Base-by-base conservation (phyloP, 2,329 filamentous ascomycete genomes). In the Drechslerella dactyloides region DNA sequence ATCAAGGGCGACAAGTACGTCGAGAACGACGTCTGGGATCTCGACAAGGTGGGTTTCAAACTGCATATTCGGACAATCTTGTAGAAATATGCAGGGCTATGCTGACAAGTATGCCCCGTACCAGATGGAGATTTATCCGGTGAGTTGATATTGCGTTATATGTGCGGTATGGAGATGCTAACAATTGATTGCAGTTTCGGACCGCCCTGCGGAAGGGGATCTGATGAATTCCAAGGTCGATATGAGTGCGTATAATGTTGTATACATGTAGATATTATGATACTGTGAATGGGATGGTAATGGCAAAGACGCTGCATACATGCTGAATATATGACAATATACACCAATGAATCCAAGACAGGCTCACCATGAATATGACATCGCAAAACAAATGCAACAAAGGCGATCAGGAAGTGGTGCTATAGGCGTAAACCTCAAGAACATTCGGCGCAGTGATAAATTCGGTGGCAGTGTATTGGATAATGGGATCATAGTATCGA, bases 1-100 rank as follows among this genome's bases (percentile, higher is more conserved):
- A 61, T 73, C 33, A 73, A 73, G 23, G 24, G 57, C 10, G 68
- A 73, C 24, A 58, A 56, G 19, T 73, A 73, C 23, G 53, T 66
- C 30, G 60, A 60, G 33, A 73, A 73, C 37, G 56, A 73, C 24
- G 68, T 73, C 23, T 73, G 68, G 68, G 68, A 73, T 53, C 37
- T 65, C 51, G 68, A 73, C 2, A 73, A 73, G 52, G 68, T 73
- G 8, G 4, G 11, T 30, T 17, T 0, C 15, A 15, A 24, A 37
- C 15, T 1, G 5, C 6, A 10, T 7, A 3, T 30, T 17, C 23
- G 8, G 13, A 33, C 13, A 8, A 48, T 17, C 42, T 15, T 37
- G 33, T 17, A 17, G 5, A 59, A 1, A n/a, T 17, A 11, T 19
- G 17, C 42, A 42, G 46, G 13, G 46, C n/a, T 19, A 40, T 21